Base-by-base conservation (phyloP, 176 grass and related monocot species). In the Triticum turgidum region DNA sequence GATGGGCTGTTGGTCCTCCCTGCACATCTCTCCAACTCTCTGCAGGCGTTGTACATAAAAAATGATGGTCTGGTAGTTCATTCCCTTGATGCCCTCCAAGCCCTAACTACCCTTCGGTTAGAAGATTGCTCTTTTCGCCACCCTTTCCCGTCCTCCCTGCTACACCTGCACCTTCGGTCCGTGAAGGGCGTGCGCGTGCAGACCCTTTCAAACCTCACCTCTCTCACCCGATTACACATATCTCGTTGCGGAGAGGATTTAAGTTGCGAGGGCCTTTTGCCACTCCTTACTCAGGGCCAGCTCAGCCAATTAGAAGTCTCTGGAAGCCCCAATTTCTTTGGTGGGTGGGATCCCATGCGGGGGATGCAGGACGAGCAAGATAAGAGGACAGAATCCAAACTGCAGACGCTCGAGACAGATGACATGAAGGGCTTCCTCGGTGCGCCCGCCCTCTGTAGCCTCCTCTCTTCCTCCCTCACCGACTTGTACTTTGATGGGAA, bases 141-240 rank as follows among this genome's bases (percentile, higher is more conserved):
- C 51, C 51, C 35, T 12, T 83, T 83, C 7, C 67, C 82, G 8
- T 45, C 82, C 3, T 30, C 52, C 15, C 34, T 88, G 42, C 20
- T 42, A 1, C 0, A 0, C 6, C 30, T 83, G 15, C 0, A 0
- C 0, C 54, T 83, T 24, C 0, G 0, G 0, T 1, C 1, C 13
- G 6, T 69, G 5, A 17, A 35, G 5, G 24, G 14, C 18, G 69
- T 39, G 41, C 0, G 0, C 24, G 24, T 24, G 24, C 0, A 24
- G 11, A 83, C 66, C n/a, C 52, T 76, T 21, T 51, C 86, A 79
- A 76, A 83, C 51, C 68, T 83, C 10, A 61, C 51, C 9, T 61
- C 32, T 49, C 70, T 76, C 18, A 22, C 32, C 6, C 8, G 13
- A 38, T 51, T 71, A 9, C 0, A 0, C 1, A 22, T 78, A 38